Conservation (phyloP, 805 yeast species). For the Barnettozyma populi region DNA sequence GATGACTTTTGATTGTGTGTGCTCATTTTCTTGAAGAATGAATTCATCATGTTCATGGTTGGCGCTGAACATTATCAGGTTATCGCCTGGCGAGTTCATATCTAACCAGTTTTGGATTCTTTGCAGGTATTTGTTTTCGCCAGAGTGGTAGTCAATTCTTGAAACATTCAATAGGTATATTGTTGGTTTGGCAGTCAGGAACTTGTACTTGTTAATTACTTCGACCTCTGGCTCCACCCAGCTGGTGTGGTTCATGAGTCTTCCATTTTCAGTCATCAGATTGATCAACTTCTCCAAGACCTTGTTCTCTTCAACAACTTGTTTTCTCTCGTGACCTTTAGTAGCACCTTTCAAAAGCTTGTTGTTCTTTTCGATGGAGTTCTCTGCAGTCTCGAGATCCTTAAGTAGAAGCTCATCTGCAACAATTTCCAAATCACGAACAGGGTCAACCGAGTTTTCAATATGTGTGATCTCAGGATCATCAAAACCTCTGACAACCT, state of each 20-base stretch:
- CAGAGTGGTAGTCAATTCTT: conserved; percentile 56
- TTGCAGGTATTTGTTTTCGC: conserved; percentile 44
- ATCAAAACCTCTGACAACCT: conserved; percentile 70
- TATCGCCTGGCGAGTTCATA: conserved; percentile 60
- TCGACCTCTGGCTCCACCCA: conserved; percentile 66
- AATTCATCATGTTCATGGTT: conserved; percentile 37
- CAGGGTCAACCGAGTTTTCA: conserved; percentile 67
- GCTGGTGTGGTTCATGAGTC: conserved; percentile 50
- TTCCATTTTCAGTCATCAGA: conserved; percentile 56
- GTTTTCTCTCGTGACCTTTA: conserved; percentile 44
- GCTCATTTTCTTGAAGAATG: conserved; percentile 27
- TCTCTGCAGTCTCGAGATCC: conserved; percentile 67
- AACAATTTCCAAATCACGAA: conserved; percentile 68
- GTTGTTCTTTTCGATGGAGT: conserved; percentile 45
- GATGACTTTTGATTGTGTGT: conserved; percentile 41
- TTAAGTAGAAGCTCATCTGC: conserved; percentile 71
- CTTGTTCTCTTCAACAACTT: conserved; percentile 34
- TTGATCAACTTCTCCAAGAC: conserved; percentile 37
- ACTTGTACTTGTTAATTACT: conserved; percentile 62
- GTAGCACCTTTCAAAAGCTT: conserved; percentile 37
- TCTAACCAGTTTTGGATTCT: conserved; percentile 62
- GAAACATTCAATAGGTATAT: conserved; percentile 70
- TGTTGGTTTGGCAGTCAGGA: conserved; percentile 87
- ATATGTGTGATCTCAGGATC: conserved; percentile 75
- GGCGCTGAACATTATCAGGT: conserved; percentile 65